Evolutionary conservation across 192 early-diverging fungal species (phyloP).

Genomic region (Coemansia sp.): DNA sequence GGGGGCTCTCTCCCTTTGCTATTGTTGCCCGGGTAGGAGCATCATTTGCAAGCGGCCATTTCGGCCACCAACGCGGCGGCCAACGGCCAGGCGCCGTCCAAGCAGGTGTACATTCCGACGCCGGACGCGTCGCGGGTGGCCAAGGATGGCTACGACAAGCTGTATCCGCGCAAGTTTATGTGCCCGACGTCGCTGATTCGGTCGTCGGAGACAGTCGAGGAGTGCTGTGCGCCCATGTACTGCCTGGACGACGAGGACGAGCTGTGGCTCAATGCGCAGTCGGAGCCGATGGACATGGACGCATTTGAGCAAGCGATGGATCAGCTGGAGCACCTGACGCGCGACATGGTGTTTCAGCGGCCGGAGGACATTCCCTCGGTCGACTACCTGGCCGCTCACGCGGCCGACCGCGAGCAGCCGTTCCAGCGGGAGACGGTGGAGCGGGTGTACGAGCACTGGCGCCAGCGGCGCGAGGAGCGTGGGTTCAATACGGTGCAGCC

Average conservation of each 20-base stretch:
- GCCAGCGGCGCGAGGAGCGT: slow-evolving; percentile 10
- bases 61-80: slow-evolving; percentile 65
- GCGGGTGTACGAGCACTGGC: slow-evolving; percentile 37
- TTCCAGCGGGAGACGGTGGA: slow-evolving; percentile 3
- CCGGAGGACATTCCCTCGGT: slow-evolving; percentile 35
- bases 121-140: slow-evolving; percentile 79
- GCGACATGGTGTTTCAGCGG: slow-evolving; percentile 53
- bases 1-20: too few relatives aligned
- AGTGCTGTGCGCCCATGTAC: slow-evolving; percentile 80
- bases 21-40: slow-evolving; percentile 58
- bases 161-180: slow-evolving; percentile 63
- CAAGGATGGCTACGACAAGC: slow-evolving; percentile 59
- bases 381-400: slow-evolving; percentile 25
- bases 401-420: slow-evolving; percentile 33
- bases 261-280: slow-evolving; percentile 53
- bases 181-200: slow-evolving; percentile 76
- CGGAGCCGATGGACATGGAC: slow-evolving; percentile 45
- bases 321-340: slow-evolving; percentile 64
- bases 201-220: slow-evolving; percentile 83
- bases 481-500: slow-evolving; percentile 27
- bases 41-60: slow-evolving; percentile 90
- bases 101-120: slow-evolving; percentile 78
- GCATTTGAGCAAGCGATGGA: slow-evolving; percentile 76
- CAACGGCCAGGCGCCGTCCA: slow-evolving; percentile 50
- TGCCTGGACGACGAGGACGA: slow-evolving; percentile 85